phyloP scores from a whole-genome alignment of 139 green algal species.

The Chlamydomonas asymmetrica region DNA sequence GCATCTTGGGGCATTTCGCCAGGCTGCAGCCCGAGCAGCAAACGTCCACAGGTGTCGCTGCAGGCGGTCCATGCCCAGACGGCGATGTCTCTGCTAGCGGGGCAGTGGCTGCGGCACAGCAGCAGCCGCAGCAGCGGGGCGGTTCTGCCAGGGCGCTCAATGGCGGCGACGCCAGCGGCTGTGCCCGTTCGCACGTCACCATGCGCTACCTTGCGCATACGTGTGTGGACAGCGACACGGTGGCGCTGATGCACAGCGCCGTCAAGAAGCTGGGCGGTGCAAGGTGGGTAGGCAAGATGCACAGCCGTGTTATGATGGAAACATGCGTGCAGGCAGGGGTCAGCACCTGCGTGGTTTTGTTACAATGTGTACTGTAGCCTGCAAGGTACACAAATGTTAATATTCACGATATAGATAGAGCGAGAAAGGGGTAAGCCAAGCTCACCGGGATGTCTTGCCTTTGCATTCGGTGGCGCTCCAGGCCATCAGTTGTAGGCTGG shows the following conservation, averaged over 20 bases:
- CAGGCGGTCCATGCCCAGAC: background rate
- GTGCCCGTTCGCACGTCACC: no score
- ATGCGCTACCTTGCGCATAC: conserved; percentile 11
- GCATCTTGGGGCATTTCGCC: no score
- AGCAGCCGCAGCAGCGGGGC: conserved; percentile 1
- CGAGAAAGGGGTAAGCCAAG: no score
- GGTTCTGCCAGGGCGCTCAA: background rate
- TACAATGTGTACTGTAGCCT: no score
- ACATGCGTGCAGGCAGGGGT: no score
- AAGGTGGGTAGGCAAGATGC: background rate
- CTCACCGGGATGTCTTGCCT: no score
- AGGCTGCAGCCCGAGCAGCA: background rate
- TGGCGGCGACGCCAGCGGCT: background rate
- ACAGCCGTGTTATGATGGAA: no score
- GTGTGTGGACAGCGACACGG: background rate
- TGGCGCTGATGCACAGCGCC: background rate
- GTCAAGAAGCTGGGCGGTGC: conserved; percentile 21
- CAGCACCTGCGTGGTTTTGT: background rate
- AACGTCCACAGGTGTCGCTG: background rate
- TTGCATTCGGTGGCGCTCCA: no score
- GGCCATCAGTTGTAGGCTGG: no score
- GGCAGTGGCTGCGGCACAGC: background rate
- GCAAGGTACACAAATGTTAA: no score
- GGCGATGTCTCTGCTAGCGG: background rate
- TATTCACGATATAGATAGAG: no score